Percentiles rank a stretch among this genome's conserved stretches.
Evolutionary conservation across 129 eudicot species (phyloP).

Genomic region (Flaveria bidentis): DNA sequence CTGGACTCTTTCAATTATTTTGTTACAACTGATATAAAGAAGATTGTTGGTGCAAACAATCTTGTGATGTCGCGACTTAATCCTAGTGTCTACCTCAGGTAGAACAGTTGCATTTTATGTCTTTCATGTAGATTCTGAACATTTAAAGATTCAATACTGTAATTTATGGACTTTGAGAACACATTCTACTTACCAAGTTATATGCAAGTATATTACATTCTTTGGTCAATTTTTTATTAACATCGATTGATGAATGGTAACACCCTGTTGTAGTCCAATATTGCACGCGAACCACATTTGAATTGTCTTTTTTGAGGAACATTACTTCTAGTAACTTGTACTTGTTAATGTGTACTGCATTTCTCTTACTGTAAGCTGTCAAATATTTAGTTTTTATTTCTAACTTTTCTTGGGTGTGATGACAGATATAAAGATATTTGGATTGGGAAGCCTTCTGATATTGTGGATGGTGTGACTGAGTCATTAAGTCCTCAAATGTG

Average conservation of each 20-base stretch:
- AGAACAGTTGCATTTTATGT: constrained; percentile 8
- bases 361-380: neutral
- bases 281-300: neutral
- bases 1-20: constrained; percentile 85
- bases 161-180: too few relatives aligned
- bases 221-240: neutral
- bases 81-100: constrained; percentile 60
- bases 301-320: neutral
- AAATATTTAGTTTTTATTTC: neutral
- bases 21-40: constrained; percentile 60
- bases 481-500: constrained; percentile 63
- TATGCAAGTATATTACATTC: constrained; percentile 10
- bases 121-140: constrained; percentile 18
- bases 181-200: constrained; percentile 8
- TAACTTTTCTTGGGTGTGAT: constrained; percentile 15
- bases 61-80: constrained; percentile 40
- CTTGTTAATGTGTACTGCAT: neutral
- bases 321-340: neutral
- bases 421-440: constrained; percentile 66
- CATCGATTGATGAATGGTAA: neutral
- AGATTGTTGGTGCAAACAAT: constrained; percentile 73
- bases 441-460: constrained; percentile 69
- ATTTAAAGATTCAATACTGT: constrained; percentile 5
- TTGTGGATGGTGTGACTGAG: constrained; percentile 44
- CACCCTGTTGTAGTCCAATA: neutral